A percentile compares a stretch with the other conserved stretches of the same genome.
These are phyloP conservation scores for Spongiforma sp. DNA, from an alignment of 1,284 basidiomycete genomes.

Conservation along the genomic window DNA sequence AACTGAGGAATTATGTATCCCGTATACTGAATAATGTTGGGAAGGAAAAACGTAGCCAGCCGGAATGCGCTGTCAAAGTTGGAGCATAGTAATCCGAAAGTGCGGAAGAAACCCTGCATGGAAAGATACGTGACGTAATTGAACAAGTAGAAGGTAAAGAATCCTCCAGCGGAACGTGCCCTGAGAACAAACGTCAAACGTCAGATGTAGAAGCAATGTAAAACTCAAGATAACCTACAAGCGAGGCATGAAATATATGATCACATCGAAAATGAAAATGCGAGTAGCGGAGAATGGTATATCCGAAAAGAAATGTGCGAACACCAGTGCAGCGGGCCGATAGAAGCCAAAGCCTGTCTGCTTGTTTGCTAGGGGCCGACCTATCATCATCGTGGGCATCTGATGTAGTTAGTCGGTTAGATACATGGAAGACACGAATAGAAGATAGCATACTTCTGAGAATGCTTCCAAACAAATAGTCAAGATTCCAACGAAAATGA, in stretches of 20 bases:
- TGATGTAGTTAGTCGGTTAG: no score
- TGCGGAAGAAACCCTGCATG: conserved; percentile 81
- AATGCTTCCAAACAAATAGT: conserved; percentile 82
- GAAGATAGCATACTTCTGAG: conserved; percentile 58
- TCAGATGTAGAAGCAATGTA: background rate
- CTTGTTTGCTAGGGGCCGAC: conserved; percentile 75
- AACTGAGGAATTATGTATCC: conserved; percentile 78
- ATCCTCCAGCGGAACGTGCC: conserved; percentile 62
- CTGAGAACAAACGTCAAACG: conserved; percentile 19
- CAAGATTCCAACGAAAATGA: conserved; percentile 78
- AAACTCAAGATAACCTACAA: conserved; percentile 41
- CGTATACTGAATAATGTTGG: conserved; percentile 54
- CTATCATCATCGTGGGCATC: conserved; percentile 75
- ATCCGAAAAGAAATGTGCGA: conserved; percentile 80
- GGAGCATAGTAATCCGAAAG: conserved; percentile 66
- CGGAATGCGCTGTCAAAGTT: conserved; percentile 72
- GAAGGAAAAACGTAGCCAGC: conserved; percentile 63
- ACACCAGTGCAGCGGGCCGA: conserved; percentile 73
- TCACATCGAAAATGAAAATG: conserved; percentile 68
- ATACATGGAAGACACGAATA: no score
- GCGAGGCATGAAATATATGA: conserved; percentile 79
- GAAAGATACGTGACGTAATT: conserved; percentile 62
- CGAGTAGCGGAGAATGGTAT: conserved; percentile 75
- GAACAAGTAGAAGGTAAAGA: conserved; percentile 77
- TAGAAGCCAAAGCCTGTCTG: conserved; percentile 85